phyloP scores from a whole-genome alignment of 2,329 filamentous ascomycete genomes.

The Monilinia aucupariae region DNA sequence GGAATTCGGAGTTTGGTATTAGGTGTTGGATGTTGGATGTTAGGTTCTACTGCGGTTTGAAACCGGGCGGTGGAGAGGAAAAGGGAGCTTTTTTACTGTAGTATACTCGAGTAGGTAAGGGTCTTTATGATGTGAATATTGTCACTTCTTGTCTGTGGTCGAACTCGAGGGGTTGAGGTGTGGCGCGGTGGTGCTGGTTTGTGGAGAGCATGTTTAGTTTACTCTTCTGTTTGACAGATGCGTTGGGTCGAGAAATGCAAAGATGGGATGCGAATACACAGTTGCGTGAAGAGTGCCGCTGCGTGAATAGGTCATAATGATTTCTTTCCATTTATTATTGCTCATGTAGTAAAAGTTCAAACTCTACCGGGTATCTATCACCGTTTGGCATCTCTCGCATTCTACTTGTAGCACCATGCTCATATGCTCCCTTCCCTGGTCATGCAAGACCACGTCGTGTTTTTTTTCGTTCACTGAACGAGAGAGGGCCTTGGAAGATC shows the following conservation, averaged over 20 bases:
- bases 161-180: neutral
- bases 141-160: neutral
- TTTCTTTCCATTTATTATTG: neutral
- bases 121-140: neutral
- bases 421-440: neutral
- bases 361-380: slow-evolving; percentile 8
- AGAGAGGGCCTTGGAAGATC: neutral
- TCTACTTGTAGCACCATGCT: neutral
- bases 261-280: neutral
- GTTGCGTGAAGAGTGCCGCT: neutral
- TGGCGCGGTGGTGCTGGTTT: neutral
- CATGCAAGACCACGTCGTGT: neutral
- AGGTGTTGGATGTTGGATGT: no score
- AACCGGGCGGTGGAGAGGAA: neutral
- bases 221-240: no score
- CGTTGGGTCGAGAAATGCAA: neutral
- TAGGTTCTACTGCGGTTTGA: no score
- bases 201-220: neutral
- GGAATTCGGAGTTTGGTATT: neutral
- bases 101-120: neutral
- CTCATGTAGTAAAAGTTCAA: neutral
- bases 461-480: neutral
- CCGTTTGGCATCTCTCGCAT: neutral
- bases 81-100: neutral
- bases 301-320: neutral